A percentile compares a stretch with the other conserved stretches of the same genome.
These are phyloP conservation scores for Panicum hallii DNA, from an alignment of 202 grass and related monocot genomes.

Conservation along the genomic window DNA sequence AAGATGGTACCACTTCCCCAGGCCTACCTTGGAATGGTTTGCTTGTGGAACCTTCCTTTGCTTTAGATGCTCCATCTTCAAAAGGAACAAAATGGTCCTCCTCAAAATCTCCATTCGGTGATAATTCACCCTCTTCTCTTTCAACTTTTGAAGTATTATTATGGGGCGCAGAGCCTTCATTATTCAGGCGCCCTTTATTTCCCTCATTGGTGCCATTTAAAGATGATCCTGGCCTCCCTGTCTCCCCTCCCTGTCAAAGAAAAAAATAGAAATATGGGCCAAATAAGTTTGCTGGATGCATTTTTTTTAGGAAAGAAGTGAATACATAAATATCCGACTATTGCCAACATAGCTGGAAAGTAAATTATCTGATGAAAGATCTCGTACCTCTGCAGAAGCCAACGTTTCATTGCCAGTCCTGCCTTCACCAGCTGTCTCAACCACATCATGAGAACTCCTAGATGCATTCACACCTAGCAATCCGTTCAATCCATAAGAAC, in stretches of 20 bases:
- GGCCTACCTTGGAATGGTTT: slow-evolving; percentile 57
- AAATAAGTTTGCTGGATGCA: neutral
- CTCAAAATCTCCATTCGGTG: slow-evolving; percentile 92
- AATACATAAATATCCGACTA: slow-evolving; percentile 39
- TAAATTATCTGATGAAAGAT: neutral
- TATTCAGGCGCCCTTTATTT: slow-evolving; percentile 53
- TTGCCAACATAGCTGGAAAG: neutral
- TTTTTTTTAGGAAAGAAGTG: neutral
- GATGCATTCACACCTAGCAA: slow-evolving; percentile 49
- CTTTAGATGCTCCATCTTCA: slow-evolving; percentile 57
- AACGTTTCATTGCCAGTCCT: slow-evolving; percentile 46
- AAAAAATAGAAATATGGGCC: slow-evolving; percentile 36
- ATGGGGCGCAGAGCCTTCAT: slow-evolving; percentile 51
- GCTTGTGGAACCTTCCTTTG: slow-evolving; percentile 61
- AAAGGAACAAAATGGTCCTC: slow-evolving; percentile 84
- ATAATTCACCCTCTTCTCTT: slow-evolving; percentile 96
- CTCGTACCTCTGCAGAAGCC: slow-evolving; percentile 60
- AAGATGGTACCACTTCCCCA: slow-evolving; percentile 56
- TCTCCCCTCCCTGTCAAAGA: slow-evolving; percentile 52
- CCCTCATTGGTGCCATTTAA: slow-evolving; percentile 58
- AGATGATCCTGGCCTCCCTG: slow-evolving; percentile 45
- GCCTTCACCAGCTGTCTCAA: slow-evolving; percentile 44
- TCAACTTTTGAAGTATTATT: slow-evolving; percentile 69
- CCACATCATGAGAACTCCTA: slow-evolving; percentile 52
- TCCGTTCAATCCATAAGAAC: slow-evolving; percentile 43